Base-by-base conservation (phyloP, 106 monocot species). In the Xerophyta viscosa region DNA sequence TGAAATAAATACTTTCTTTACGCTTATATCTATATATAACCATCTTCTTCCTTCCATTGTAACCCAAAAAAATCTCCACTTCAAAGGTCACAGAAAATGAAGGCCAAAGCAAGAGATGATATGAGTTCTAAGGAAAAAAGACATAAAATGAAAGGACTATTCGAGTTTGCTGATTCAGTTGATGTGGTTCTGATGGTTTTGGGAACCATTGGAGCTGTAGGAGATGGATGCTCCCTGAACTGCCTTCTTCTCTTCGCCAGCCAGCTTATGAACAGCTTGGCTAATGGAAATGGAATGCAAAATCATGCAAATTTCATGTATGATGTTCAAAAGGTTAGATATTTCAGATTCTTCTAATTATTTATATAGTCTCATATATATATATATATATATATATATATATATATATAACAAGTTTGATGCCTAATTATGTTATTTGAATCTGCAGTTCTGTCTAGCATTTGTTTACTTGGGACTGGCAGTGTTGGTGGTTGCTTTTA, bases 141-240 rank as follows among this genome's bases (percentile, higher is more conserved):
- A 57, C 25, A 19, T 52, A 44, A 24, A 9, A 2, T 63, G 24
- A 44, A 50, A 20, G 78, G 78, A 25, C 23, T 88, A 51, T 83
- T 88, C 25, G 63, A 24, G 10, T 88, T 79, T 53, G 79, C 83
- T 8, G 88, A 83, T 36, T 29, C 54, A 46, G 37, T 67, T 24
- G 88, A 88, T 73, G 47, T 77, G 5, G 10, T 76, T 25, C 50
- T 88, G 31, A 88, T 88, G 88, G n/a, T 63, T 4, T 45, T 88
- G 19, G 88, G 88, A 50, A 80, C 88, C 13, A 31, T 88, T 9
- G 88, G 88, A 18, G 71, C 83, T 14, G 46, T 88, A 15, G 88
- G 76, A 43, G 88, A 88, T 70, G 88, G 88, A 2, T 83, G 79
- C 37, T 76, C 83, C 7, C 73, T 66, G 30, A 83, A 83, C 31